Conservation (phyloP, 225 moss, liverwort and hornwort species). For the Marchantia paleacea region DNA sequence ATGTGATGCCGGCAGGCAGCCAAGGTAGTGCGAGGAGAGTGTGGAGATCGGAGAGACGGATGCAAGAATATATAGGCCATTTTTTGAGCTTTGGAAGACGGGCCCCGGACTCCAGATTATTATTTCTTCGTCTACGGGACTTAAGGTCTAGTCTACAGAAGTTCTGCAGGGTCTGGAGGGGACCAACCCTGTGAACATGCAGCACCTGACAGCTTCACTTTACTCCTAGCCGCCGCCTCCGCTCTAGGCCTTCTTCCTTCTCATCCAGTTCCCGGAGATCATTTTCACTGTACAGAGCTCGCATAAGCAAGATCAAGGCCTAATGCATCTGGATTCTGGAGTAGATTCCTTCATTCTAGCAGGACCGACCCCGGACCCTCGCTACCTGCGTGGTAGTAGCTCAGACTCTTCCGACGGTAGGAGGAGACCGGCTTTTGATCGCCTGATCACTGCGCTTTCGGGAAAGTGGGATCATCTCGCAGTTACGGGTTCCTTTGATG, state of each 20-base stretch:
- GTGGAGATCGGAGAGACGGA: background rate
- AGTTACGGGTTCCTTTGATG: no score
- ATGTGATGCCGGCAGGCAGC: background rate
- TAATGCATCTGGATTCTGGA: no score
- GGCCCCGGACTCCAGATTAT: background rate
- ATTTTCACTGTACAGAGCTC: background rate
- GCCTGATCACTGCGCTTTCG: no score
- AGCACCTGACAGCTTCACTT: background rate
- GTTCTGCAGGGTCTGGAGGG: constrained; percentile 2
- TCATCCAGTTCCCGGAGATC: background rate
- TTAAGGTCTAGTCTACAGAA: background rate
- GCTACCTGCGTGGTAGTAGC: no score
- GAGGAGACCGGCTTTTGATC: no score
- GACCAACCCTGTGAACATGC: constrained; percentile 15
- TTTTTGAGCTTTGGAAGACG: constrained; percentile 3
- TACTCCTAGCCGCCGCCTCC: constrained; percentile 6
- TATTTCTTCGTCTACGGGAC: background rate
- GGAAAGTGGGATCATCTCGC: no score
- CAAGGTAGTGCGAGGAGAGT: background rate
- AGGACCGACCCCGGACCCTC: no score
- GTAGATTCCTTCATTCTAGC: no score
- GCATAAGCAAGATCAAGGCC: background rate
- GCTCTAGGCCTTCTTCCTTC: background rate
- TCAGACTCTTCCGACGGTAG: no score
- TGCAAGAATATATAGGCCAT: constrained; percentile 13